These are phyloP conservation scores for Prunella vulgaris DNA, from an alignment of 257 asterid species.

Conservation along the genomic window DNA sequence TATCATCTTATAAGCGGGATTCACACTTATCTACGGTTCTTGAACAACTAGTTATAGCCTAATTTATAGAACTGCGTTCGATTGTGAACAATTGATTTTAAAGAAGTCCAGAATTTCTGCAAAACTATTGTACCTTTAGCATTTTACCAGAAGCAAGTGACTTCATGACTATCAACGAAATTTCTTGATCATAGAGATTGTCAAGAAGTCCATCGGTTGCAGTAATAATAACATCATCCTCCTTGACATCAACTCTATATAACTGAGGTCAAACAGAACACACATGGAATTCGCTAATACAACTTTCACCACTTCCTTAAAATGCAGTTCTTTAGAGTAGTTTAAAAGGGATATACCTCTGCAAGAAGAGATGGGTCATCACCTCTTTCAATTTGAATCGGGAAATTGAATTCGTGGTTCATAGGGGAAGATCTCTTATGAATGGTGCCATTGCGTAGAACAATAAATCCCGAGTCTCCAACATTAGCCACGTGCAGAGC, in stretches of 20 bases:
- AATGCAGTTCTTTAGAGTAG: background rate
- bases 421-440: conserved; percentile 61
- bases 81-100: background rate
- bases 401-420: conserved; percentile 66
- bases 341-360: conserved; percentile 46
- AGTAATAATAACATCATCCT: conserved; percentile 56
- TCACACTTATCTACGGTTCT: background rate
- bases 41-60: background rate
- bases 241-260: conserved; percentile 57
- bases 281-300: background rate
- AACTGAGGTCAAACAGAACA: conserved; percentile 35
- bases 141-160: conserved; percentile 43
- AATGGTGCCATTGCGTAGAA: conserved; percentile 56
- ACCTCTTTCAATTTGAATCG: conserved; percentile 52
- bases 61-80: background rate
- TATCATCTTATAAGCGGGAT: background rate
- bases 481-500: conserved; percentile 69
- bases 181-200: conserved; percentile 73
- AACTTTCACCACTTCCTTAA: background rate
- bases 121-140: conserved; percentile 44
- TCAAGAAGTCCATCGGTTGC: conserved; percentile 85
- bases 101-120: background rate
- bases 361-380: conserved; percentile 55
- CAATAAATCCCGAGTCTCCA: conserved; percentile 80
- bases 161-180: conserved; percentile 42